These are phyloP conservation scores for Fusarium dlaminii DNA, from an alignment of 2,329 filamentous ascomycete genomes.

Conservation along the genomic window DNA sequence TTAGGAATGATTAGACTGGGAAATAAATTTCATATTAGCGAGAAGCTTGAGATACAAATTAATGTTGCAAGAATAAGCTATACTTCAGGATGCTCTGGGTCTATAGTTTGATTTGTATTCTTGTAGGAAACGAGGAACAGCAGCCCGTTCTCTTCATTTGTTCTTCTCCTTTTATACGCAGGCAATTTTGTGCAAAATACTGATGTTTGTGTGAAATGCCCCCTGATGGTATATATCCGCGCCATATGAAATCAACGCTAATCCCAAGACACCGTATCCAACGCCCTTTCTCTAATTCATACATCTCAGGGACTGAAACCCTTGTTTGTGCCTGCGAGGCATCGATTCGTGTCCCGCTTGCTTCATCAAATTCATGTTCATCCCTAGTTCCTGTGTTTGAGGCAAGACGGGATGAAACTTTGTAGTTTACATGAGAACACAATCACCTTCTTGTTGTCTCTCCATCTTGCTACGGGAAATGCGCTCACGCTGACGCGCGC, in stretches of 20 bases:
- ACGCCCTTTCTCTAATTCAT: constrained; percentile 20
- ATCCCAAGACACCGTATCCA: constrained; percentile 19
- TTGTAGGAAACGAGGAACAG: not conserved
- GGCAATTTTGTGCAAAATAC: not conserved
- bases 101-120: not conserved
- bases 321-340: not conserved
- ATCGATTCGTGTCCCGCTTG: not conserved
- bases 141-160: not conserved
- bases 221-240: constrained; percentile 18
- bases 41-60: not conserved
- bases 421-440: constrained; percentile 77
- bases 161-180: not conserved
- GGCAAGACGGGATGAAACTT: not conserved
- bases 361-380: not conserved
- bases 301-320: not conserved
- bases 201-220: not conserved
- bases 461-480: constrained; percentile 84
- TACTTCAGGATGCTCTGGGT: not conserved
- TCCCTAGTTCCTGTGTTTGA: not conserved
- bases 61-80: not conserved
- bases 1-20: not conserved
- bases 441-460: constrained; percentile 89
- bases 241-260: constrained; percentile 8
- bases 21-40: not conserved
- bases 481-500: constrained; percentile 76